A percentile compares a stretch with the other conserved stretches of the same genome.
phyloP scores from a whole-genome alignment of 2,329 filamentous ascomycete genomes.

The Stachybotrys elegans region DNA sequence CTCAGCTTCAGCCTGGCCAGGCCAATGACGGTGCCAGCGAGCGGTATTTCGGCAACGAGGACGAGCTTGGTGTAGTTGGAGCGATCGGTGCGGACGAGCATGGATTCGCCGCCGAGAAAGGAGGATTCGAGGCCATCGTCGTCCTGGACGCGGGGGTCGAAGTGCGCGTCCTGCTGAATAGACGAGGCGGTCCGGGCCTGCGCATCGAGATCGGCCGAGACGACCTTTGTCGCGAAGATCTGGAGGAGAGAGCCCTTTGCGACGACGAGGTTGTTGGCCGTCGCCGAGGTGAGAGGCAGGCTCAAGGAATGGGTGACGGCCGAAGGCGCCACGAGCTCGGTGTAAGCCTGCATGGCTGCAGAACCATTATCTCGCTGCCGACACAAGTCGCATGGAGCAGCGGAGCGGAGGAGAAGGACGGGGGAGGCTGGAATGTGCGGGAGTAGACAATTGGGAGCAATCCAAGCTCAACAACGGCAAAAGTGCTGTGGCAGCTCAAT shows the following conservation, averaged over 20 bases:
- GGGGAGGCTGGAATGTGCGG: too few relatives aligned
- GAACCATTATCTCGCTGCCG: slow-evolving; percentile 30
- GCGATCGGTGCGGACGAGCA: slow-evolving; percentile 57
- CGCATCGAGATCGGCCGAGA: slow-evolving; percentile 57
- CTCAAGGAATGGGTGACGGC: slow-evolving; percentile 85
- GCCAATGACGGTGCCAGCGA: slow-evolving; percentile 81
- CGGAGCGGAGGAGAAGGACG: too few relatives aligned
- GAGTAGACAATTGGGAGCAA: too few relatives aligned
- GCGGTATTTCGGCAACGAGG: slow-evolving; percentile 75
- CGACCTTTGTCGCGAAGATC: slow-evolving; percentile 71
- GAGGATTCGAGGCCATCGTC: slow-evolving; percentile 62
- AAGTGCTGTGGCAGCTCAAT: too few relatives aligned
- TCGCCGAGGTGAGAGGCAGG: slow-evolving; percentile 70
- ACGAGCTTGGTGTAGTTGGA: slow-evolving; percentile 71
- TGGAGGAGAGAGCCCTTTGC: slow-evolving; percentile 91
- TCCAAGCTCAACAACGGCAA: too few relatives aligned
- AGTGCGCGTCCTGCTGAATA: slow-evolving; percentile 38
- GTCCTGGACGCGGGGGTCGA: slow-evolving; percentile 51
- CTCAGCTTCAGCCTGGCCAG: slow-evolving; percentile 71
- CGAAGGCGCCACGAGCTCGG: slow-evolving; percentile 88
- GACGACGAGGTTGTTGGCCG: slow-evolving; percentile 80
- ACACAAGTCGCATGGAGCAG: too few relatives aligned
- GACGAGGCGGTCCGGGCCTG: slow-evolving; percentile 30
- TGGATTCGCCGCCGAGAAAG: slow-evolving; percentile 59
- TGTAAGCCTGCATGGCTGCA: slow-evolving; percentile 86